Evolutionary conservation across 1,139 yeast species (phyloP), one percentile per base, ranked within the genome.

Genomic region (Candida buenavistaensis): DNA sequence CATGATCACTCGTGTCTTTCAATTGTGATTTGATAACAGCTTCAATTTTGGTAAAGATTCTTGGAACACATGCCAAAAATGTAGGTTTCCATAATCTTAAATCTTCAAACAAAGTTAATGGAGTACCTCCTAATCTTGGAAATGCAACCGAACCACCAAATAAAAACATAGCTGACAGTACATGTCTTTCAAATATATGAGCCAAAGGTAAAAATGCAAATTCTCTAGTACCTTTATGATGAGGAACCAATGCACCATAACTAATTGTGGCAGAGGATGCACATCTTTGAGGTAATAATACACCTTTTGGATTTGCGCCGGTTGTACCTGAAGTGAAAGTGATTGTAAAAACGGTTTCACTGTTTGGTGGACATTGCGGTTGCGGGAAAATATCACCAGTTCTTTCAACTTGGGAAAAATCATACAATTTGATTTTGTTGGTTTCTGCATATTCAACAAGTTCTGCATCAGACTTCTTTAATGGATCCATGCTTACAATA

Each of bases 1-100:
- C 43, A 43, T 63, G 64, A 13, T 38, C 36, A 13, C 65, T 68
- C 13, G 35, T 43, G 14, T 57, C 59, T 25, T 39, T 33, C 8
- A 47, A 35, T 32, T 56, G 60, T 13, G 66, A 62, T 33, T 71
- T 73, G 39, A 75, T 50, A 3, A 71, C 72, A 32, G 72, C 58
- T 51, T 82, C 89, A 40, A 83, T 64, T 49, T 80, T 74, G 36
- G 82, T 77, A 50, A 72, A 71, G 5, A 83, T 75, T 42, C 90
- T 64, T 3, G 92, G 92, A 21, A 83, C 92, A 45, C 77, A 69
- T 23, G 75, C 58, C 50, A 79, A 57, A 28, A 59, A 55, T 30
- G 68, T 61, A 2, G 89, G 89, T 51, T 76, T 76, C 48, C 74
- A 62, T 14, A 65, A 46, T 42, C 65, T 65, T 55, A 81, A 66